phyloP scores from a whole-genome alignment of 169 alveolate genomes.

The Plasmodium vivax region DNA sequence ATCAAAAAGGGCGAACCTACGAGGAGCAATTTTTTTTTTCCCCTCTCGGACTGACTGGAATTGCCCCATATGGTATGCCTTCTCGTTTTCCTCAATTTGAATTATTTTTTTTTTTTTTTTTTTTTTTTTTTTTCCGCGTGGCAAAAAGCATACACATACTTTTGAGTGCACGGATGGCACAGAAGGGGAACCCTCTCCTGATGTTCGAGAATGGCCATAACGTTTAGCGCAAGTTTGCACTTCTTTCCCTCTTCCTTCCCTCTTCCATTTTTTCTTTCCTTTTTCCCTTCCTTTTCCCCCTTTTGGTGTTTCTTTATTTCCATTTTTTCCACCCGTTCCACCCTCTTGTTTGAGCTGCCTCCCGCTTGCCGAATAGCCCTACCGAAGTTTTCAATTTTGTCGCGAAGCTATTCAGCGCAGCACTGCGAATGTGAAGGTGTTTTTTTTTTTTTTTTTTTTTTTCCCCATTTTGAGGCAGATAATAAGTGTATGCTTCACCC shows the following conservation, averaged over 20 bases:
- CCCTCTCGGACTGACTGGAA: not conserved
- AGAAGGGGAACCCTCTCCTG: not conserved
- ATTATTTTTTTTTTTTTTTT: not conserved
- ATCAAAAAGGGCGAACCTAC: not conserved
- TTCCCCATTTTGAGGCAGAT: not conserved
- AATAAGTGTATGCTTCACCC: not conserved
- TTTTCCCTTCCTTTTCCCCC: not conserved
- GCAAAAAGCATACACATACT: not conserved
- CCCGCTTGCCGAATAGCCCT: not conserved
- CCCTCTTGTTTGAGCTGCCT: not conserved
- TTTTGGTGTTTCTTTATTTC: not conserved
- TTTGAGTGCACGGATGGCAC: not conserved
- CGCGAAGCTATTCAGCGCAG: not conserved
- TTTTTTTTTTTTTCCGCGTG: not conserved
- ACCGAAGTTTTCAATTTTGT: not conserved
- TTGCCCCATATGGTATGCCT: not conserved
- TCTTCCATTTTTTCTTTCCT: not conserved
- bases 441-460: not conserved
- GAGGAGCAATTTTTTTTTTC: not conserved
- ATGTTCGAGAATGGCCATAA: not conserved
- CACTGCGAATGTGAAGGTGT: not conserved
- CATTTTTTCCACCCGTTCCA: not conserved
- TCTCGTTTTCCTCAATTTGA: not conserved
- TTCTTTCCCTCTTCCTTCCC: not conserved
- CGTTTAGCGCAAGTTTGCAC: not conserved